Conservation (phyloP, 805 yeast species). For the Clavispora carvajalis region DNA sequence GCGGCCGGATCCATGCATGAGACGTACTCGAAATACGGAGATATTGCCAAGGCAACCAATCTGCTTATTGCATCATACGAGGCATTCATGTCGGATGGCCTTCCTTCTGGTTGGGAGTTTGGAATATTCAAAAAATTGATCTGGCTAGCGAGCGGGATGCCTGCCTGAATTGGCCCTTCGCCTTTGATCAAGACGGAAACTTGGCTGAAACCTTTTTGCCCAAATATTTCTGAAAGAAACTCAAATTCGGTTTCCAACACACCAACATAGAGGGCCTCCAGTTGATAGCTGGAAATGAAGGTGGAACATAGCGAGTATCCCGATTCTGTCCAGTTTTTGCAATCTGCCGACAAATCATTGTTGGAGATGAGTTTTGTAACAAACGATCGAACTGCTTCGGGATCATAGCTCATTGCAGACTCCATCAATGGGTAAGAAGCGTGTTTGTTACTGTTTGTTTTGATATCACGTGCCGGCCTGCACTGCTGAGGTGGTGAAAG, state of each 20-base stretch:
- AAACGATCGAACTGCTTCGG: not conserved
- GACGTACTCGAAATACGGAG: slow-evolving; percentile 62
- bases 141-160: slow-evolving; percentile 8
- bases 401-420: not conserved
- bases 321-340: slow-evolving; percentile 3
- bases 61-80: slow-evolving; percentile 52
- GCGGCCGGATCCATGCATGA: slow-evolving; percentile 10
- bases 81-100: slow-evolving; percentile 8
- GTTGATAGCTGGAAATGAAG: slow-evolving; percentile 6
- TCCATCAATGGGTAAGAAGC: not conserved
- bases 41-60: slow-evolving; percentile 57
- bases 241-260: slow-evolving; percentile 2
- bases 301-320: slow-evolving; percentile 3
- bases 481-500: not conserved
- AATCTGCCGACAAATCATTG: not conserved
- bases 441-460: not conserved
- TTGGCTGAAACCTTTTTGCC: not conserved
- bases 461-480: not conserved
- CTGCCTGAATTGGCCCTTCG: slow-evolving; percentile 5
- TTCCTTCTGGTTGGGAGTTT: not conserved
- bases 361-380: not conserved
- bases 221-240: slow-evolving; percentile 2
- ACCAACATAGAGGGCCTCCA: slow-evolving; percentile 11
- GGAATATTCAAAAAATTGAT: slow-evolving; percentile 14
- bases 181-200: slow-evolving; percentile 7